Evolutionary conservation across 1,284 basidiomycete genomes (phyloP), one percentile per base, ranked within the genome.

Genomic region (Golubevia sp.): DNA sequence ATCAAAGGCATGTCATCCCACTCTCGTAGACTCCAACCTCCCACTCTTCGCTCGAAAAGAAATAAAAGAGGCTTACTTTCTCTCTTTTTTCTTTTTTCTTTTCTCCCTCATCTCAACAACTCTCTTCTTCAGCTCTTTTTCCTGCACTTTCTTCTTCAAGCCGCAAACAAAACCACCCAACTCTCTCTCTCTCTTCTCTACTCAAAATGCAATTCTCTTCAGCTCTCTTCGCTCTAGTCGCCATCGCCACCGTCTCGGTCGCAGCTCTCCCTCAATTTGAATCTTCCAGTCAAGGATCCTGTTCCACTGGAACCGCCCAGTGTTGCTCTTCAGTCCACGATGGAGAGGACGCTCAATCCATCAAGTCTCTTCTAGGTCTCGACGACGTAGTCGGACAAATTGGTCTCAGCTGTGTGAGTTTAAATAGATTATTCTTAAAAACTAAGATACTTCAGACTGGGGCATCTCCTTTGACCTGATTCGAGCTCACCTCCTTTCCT

Each of bases 141-240:
- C n/a, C 30, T 34, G 4, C 30, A 34, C 11, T 34, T 44, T 25
- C 60, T 49, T 26, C 21, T 55, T 71, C 64, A 74, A 74, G 65
- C 71, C 71, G 72, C 68, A 74, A 68, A n/a, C n/a, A n/a, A n/a
- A n/a, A n/a, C n/a, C 71, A 71, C 72, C 66, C 68, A 59, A 72
- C 72, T 64, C 64, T 72, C 70, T 66, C 11, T 11, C 5, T 74
- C 62, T 66, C 62, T 58, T 51, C 63, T 58, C 62, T 73, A 24
- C 66, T 67, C 67, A 57, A 65, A 61, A 30, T 69, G 49, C 30
- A 34, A 34, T 34, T 34, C 5, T 3, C 11, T 34, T 11, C 30
- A 34, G n/a, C 59, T n/a, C 3, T 13, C 54, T 3, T 7, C 54
- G 25, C 20, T 7, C 30, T 11, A 34, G 30, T 34, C 30, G 30